Base-by-base conservation (phyloP, 495 filamentous ascomycete species). In the Aspergillus ellipticus region DNA sequence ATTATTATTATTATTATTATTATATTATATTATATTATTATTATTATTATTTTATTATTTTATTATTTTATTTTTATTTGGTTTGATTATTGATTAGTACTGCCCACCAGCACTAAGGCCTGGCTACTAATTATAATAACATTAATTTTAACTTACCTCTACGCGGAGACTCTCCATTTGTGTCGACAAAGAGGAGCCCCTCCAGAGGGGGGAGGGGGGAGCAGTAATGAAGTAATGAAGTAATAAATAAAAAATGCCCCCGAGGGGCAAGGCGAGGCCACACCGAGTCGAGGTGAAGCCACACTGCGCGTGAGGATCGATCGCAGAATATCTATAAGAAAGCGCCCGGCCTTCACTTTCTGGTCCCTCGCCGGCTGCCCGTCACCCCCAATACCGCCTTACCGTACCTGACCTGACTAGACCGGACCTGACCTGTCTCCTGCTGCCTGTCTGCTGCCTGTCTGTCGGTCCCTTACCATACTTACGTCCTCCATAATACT, bases 401-500 rank as follows among this genome's bases (percentile, higher is more conserved):
- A 19, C 66, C 63, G 61, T 68, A 66, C 66, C 60, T 60, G 55
- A n/a, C n/a, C 43, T 52, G 31, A 49, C 31, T n/a, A n/a, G n/a
- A n/a, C n/a, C n/a, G n/a, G n/a, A n/a, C n/a, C n/a, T n/a, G n/a
- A n/a, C n/a, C n/a, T n/a, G n/a, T n/a, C n/a, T n/a, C n/a, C n/a
- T n/a, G n/a, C n/a, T n/a, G n/a, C n/a, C n/a, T n/a, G n/a, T n/a
- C n/a, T n/a, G n/a, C n/a, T n/a, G n/a, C n/a, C n/a, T n/a, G n/a
- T n/a, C n/a, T n/a, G n/a, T n/a, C n/a, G n/a, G n/a, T n/a, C n/a
- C n/a, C n/a, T n/a, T n/a, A n/a, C n/a, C n/a, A n/a, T n/a, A n/a
- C n/a, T n/a, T n/a, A n/a, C n/a, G n/a, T n/a, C n/a, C n/a, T n/a
- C n/a, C n/a, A n/a, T n/a, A 24, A 42, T 46, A 29, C 22, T 6